phyloP scores from a whole-genome alignment of 1,284 basidiomycete species.

The Crucibulum parvulum region DNA sequence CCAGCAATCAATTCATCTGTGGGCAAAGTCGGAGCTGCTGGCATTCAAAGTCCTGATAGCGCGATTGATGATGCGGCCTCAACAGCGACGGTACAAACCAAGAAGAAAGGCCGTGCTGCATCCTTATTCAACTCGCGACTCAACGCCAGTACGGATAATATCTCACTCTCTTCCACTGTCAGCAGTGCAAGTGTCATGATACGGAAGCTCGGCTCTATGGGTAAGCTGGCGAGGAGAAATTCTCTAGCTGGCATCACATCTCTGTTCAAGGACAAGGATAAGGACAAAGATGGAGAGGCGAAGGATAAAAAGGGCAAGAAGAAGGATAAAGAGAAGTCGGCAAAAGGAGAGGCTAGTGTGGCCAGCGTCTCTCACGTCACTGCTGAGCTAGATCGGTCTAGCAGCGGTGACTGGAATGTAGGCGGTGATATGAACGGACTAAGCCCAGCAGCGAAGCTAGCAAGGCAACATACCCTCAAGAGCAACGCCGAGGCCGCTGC shows the following conservation, averaged over 20 bases:
- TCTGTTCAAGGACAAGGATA: slow-evolving; percentile 91
- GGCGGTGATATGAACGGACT: slow-evolving; percentile 74
- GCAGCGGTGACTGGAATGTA: slow-evolving; percentile 57
- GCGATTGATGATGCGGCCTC: slow-evolving; percentile 46
- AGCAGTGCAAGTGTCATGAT: slow-evolving; percentile 98
- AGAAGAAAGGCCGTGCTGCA: slow-evolving; percentile 74
- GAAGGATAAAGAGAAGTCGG: slow-evolving; percentile 56
- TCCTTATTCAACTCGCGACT: slow-evolving; percentile 89
- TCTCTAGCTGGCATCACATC: slow-evolving; percentile 93
- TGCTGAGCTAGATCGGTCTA: slow-evolving; percentile 81
- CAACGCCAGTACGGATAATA: slow-evolving; percentile 97
- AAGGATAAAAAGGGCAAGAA: slow-evolving; percentile 72
- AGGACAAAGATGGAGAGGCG: slow-evolving; percentile 65
- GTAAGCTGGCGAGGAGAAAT: slow-evolving; percentile 90
- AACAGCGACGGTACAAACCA: slow-evolving; percentile 62
- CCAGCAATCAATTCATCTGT: slow-evolving; percentile 22
- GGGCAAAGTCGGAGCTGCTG: slow-evolving; percentile 21
- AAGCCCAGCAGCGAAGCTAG: slow-evolving; percentile 92
- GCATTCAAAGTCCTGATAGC: slow-evolving; percentile 28
- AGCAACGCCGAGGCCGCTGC: slow-evolving; percentile 85
- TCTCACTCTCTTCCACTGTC: slow-evolving; percentile 96
- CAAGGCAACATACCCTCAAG: slow-evolving; percentile 88
- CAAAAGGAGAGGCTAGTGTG: slow-evolving; percentile 73
- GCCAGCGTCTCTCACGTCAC: slow-evolving; percentile 86
- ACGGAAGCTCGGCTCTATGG: slow-evolving; percentile 93